Evolutionary conservation across 1,284 basidiomycete genomes (phyloP).

Genomic region (Trichosporon coremiiforme): DNA sequence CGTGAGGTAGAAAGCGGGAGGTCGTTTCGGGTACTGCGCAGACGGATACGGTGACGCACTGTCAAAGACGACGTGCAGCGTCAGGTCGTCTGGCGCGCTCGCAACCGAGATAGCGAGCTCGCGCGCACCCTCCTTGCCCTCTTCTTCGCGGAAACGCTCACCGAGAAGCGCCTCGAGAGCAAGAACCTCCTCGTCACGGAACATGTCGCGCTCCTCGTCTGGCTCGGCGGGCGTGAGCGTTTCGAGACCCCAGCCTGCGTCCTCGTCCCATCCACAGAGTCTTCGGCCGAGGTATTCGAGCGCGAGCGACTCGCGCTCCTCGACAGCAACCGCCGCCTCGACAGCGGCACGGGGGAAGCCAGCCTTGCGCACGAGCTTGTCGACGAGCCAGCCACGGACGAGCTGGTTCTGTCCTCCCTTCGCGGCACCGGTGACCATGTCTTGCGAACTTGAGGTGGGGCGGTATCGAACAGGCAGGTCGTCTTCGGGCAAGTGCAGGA

Average conservation of each 20-base stretch:
- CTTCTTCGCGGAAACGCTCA: constrained; percentile 50
- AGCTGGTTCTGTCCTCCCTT: constrained; percentile 61
- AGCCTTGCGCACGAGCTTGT: constrained; percentile 77
- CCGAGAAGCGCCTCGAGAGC: constrained; percentile 63
- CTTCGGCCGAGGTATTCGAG: constrained; percentile 55
- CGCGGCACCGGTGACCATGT: constrained; percentile 61
- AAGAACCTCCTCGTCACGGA: constrained; percentile 72
- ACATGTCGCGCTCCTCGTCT: constrained; percentile 59
- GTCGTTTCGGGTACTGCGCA: constrained; percentile 57
- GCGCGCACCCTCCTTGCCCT: constrained; percentile 47
- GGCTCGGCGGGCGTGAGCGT: constrained; percentile 55
- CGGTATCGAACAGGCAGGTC: constrained; percentile 65
- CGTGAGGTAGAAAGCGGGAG: constrained; percentile 74
- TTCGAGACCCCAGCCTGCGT: constrained; percentile 56
- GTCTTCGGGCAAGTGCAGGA: constrained; percentile 61
- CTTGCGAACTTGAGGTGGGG: constrained; percentile 67
- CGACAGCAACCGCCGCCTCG: constrained; percentile 59
- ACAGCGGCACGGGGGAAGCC: constrained; percentile 79
- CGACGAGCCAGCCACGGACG: constrained; percentile 76
- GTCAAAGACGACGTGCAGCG: constrained; percentile 69
- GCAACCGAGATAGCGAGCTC: not conserved
- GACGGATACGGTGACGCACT: constrained; percentile 63
- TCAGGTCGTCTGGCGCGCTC: constrained; percentile 61
- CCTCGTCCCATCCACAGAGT: constrained; percentile 56
- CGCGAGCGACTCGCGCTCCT: constrained; percentile 48